Evolutionary conservation across 2,329 filamentous ascomycete species (phyloP).

Genomic region (Fusarium tricinctum): DNA sequence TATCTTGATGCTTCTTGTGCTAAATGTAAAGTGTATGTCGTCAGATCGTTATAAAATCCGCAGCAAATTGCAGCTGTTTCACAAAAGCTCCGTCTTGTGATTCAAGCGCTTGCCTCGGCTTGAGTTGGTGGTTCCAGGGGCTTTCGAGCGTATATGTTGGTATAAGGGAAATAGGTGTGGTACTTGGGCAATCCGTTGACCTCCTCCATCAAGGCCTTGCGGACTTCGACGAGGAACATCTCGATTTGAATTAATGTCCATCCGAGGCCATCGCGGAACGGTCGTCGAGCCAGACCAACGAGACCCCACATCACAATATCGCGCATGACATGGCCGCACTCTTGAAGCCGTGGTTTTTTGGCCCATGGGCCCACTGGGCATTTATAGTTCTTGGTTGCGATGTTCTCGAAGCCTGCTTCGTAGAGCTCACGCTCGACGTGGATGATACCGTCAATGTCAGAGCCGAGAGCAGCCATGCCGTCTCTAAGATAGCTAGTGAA

Average conservation of each 20-base stretch:
- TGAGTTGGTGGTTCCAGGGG: constrained; percentile 43
- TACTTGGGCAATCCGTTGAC: constrained; percentile 53
- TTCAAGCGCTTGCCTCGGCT: background rate
- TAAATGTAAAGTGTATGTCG: constrained; percentile 18
- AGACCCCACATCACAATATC: constrained; percentile 60
- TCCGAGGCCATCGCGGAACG: constrained; percentile 57
- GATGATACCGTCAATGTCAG: constrained; percentile 59
- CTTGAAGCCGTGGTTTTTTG: constrained; percentile 57
- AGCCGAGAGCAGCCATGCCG: constrained; percentile 59
- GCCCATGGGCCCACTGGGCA: constrained; percentile 66
- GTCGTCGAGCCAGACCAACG: constrained; percentile 55
- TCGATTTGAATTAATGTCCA: constrained; percentile 61
- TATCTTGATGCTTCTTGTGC: constrained; percentile 9
- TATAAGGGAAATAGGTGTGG: constrained; percentile 59
- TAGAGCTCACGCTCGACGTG: constrained; percentile 54
- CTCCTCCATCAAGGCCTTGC: constrained; percentile 56
- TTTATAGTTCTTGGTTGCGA: constrained; percentile 60
- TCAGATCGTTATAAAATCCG: constrained; percentile 32
- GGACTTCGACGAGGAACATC: constrained; percentile 60
- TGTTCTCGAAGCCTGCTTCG: constrained; percentile 59
- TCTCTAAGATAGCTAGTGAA: constrained; percentile 59
- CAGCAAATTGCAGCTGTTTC: constrained; percentile 14
- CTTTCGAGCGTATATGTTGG: constrained; percentile 57
- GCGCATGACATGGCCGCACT: constrained; percentile 62
- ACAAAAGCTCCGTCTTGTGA: background rate